Conservation (phyloP, 495 filamentous ascomycete species). For the Podospora australis region DNA sequence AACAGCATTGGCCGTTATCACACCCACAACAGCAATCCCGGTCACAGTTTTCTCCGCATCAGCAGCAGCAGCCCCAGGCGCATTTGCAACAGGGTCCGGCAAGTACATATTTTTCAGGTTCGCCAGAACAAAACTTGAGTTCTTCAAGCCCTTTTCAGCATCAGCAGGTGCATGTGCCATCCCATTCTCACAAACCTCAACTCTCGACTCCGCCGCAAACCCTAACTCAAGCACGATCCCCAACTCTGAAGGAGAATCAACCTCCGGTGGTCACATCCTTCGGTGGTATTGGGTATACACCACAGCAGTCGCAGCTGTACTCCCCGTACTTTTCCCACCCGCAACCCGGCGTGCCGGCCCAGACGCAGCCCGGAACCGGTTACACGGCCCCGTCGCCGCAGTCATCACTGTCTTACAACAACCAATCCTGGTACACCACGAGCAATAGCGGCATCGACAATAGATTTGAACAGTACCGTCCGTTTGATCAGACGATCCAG, state of each 20-base stretch:
- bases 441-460: no score
- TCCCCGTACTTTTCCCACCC: constrained; percentile 9
- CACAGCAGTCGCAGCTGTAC: constrained; percentile 2
- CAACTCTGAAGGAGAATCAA: neutral
- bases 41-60: constrained; percentile 14
- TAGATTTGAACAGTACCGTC: constrained; percentile 8
- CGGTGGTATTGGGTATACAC: neutral
- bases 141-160: constrained; percentile 2
- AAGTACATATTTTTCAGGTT: constrained; percentile 16
- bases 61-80: constrained; percentile 20
- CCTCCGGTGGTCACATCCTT: neutral
- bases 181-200: constrained; percentile 14
- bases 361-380: neutral
- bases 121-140: constrained; percentile 1
- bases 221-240: constrained; percentile 1
- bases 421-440: constrained; percentile 4
- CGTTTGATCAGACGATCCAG: no score
- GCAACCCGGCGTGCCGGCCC: no score
- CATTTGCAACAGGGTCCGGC: constrained; percentile 18
- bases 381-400: constrained; percentile 3
- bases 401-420: neutral
- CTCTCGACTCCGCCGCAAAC: constrained; percentile 14
- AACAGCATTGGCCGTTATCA: constrained; percentile 15
- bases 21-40: constrained; percentile 8
- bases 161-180: constrained; percentile 13